Evolutionary conservation across 805 yeast species (phyloP).

Genomic region (Millerago galiae): DNA sequence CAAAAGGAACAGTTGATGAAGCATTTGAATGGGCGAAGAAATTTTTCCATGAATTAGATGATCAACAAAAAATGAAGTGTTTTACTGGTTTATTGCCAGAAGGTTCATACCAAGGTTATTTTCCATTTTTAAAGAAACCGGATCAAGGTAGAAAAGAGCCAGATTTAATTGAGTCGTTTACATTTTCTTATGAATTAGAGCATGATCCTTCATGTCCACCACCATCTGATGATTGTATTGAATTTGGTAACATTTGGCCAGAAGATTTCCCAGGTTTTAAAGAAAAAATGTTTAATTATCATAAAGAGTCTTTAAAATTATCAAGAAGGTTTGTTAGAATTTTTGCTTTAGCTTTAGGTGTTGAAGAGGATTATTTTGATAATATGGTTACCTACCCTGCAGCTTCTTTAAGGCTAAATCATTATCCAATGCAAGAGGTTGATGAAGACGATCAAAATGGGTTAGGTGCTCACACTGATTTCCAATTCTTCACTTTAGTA

Average conservation of each 20-base stretch:
- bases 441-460: slow-evolving; percentile 26
- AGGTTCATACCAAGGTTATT: slow-evolving; percentile 21
- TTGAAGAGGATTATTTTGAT: slow-evolving; percentile 24
- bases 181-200: slow-evolving; percentile 23
- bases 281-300: slow-evolving; percentile 18
- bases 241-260: slow-evolving; percentile 25
- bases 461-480: slow-evolving; percentile 36
- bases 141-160: slow-evolving; percentile 13
- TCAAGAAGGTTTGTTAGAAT: slow-evolving; percentile 23
- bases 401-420: slow-evolving; percentile 27
- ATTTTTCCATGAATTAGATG: slow-evolving; percentile 22
- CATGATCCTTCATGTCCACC: slow-evolving; percentile 15
- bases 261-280: slow-evolving; percentile 22
- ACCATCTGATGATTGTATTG: slow-evolving; percentile 16
- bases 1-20: slow-evolving; percentile 19
- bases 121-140: slow-evolving; percentile 16
- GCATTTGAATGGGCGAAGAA: slow-evolving; percentile 18
- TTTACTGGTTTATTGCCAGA: slow-evolving; percentile 21
- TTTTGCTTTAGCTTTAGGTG: slow-evolving; percentile 26
- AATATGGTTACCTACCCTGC: slow-evolving; percentile 21
- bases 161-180: slow-evolving; percentile 32
- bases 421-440: slow-evolving; percentile 28
- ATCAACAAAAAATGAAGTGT: slow-evolving; percentile 23
- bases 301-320: slow-evolving; percentile 17
- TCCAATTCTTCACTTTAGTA: slow-evolving; percentile 30